Evolutionary conservation across 2,329 filamentous ascomycete species (phyloP), one percentile per base, ranked within the genome.

Genomic region (Botrytis hyacinthi): DNA sequence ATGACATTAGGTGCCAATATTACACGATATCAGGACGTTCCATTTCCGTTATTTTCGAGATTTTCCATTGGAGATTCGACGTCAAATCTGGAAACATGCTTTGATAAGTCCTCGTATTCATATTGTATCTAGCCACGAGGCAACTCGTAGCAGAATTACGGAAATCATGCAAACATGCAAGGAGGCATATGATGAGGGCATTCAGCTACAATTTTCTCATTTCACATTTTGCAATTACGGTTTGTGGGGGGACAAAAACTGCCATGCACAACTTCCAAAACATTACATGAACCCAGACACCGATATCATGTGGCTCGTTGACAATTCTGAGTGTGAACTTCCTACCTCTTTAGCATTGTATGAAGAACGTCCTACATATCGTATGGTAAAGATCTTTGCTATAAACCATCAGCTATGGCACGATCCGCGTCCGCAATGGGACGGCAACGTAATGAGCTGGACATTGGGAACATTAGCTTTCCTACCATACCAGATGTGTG

Each of bases 221-320:
- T 71, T 40, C 42, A 63, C 59, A 8, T 40, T 63, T 26, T 62
- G 59, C 12, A 44, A 71, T 12, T 62, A 71, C 32, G 9, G 4
- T 70, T 32, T 6, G 26, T 35, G 42, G 42, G 29, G 10, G 3
- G 10, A 6, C 32, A 16, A 35, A 0, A 65, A 51, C 32, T 40
- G 3, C 12, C 69, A 61, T 16, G 59, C 40, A 29, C 26, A n/a
- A 8, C 69, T 71, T 40, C 69, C 69, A 20, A 71, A 48, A 12
- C 59, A 71, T 22, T 71, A 71, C 14, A 71, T 71, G 69, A 46
- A 71, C 26, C 59, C 59, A n/a, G 32, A 71, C 32, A 22, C 60
- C 12, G 69, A 71, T 37, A 63, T 48, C 26, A 37, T 63, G 22
- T 71, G 42, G 57, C 37, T 71, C 4, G 26, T 48, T 48, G 32